phyloP scores from a whole-genome alignment of 2,329 filamentous ascomycete species.

The Coleophoma crateriformis region DNA sequence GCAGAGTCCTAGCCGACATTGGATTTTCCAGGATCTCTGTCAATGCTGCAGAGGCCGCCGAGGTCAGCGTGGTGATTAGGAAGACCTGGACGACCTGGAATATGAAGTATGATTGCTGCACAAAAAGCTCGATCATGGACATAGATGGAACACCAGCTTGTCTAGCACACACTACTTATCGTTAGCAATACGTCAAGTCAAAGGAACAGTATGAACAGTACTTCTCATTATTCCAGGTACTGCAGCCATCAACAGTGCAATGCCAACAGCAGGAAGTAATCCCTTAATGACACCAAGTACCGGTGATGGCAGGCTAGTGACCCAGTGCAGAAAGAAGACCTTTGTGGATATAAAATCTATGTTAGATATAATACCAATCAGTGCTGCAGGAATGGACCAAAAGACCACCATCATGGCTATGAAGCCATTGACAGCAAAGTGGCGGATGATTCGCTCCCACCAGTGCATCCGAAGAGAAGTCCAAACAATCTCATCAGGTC shows the following conservation, averaged over 20 bases:
- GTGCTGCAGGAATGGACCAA: slow-evolving; percentile 63
- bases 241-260: slow-evolving; percentile 55
- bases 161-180: slow-evolving; percentile 46
- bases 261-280: slow-evolving; percentile 52
- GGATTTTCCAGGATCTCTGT: slow-evolving; percentile 45
- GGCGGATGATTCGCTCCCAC: slow-evolving; percentile 54
- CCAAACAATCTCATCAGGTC: slow-evolving; percentile 60
- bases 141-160: slow-evolving; percentile 51
- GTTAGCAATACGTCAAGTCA: slow-evolving; percentile 8
- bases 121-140: slow-evolving; percentile 54
- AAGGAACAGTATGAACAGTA: slow-evolving; percentile 15
- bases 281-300: slow-evolving; percentile 58
- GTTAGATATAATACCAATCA: slow-evolving; percentile 60
- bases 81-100: slow-evolving; percentile 64
- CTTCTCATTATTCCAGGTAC: slow-evolving; percentile 55
- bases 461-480: slow-evolving; percentile 57
- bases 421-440: slow-evolving; percentile 42
- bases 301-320: slow-evolving; percentile 46
- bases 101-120: slow-evolving; percentile 59
- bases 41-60: slow-evolving; percentile 51
- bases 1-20: slow-evolving; percentile 37
- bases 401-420: slow-evolving; percentile 56
- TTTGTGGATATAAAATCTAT: slow-evolving; percentile 47
- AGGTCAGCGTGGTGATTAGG: slow-evolving; percentile 59
- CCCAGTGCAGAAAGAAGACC: slow-evolving; percentile 50